Conservation (phyloP, 2,329 filamentous ascomycete species). For the Xylariomycetidae sp. region DNA sequence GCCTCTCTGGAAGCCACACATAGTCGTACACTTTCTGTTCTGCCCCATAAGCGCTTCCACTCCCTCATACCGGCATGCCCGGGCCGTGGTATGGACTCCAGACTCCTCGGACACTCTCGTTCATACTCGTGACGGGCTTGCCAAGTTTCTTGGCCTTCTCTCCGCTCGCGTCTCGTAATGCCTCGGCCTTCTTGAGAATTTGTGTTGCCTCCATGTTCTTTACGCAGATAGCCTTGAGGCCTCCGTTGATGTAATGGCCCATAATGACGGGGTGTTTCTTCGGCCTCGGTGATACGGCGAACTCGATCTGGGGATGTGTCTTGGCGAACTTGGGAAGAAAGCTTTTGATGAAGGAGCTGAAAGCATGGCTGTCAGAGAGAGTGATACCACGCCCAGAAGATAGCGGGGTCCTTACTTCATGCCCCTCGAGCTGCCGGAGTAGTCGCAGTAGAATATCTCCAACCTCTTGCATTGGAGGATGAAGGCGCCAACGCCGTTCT, state of each 20-base stretch:
- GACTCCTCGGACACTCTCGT: slow-evolving; percentile 61
- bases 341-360: slow-evolving; percentile 73
- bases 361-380: slow-evolving; percentile 12
- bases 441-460: slow-evolving; percentile 97
- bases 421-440: slow-evolving; percentile 84
- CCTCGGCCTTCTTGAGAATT: slow-evolving; percentile 71
- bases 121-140: slow-evolving; percentile 60
- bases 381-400: neutral
- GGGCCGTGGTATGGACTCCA: slow-evolving; percentile 66
- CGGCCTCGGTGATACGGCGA: slow-evolving; percentile 86
- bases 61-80: slow-evolving; percentile 44
- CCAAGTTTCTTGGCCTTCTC: slow-evolving; percentile 62
- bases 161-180: slow-evolving; percentile 68
- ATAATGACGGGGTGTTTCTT: slow-evolving; percentile 81
- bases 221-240: slow-evolving; percentile 79
- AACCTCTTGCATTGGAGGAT: slow-evolving; percentile 95
- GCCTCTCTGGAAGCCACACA: slow-evolving; percentile 1
- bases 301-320: slow-evolving; percentile 81
- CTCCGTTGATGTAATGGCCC: slow-evolving; percentile 89
- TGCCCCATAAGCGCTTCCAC: slow-evolving; percentile 4
- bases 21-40: slow-evolving; percentile 8
- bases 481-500: slow-evolving; percentile 97
- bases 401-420: slow-evolving; percentile 63
- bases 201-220: slow-evolving; percentile 76
- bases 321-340: slow-evolving; percentile 72